phyloP scores from a whole-genome alignment of 257 asterid genomes.

The Solanum dulcamara region DNA sequence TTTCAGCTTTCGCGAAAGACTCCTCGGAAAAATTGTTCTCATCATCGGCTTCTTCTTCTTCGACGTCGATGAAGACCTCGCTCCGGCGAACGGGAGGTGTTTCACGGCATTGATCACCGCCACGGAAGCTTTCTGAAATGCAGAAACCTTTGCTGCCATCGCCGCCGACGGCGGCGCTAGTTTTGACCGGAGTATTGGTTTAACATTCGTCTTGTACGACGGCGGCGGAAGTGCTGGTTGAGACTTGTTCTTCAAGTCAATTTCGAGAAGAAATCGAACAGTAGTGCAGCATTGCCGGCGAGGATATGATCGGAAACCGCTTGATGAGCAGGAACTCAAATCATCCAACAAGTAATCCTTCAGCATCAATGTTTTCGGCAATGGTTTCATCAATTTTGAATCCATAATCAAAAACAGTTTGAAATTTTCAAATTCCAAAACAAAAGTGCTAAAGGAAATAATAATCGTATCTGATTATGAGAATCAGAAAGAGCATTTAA shows the following conservation, averaged over 20 bases:
- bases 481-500: slow-evolving; percentile 7
- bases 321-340: slow-evolving; percentile 37
- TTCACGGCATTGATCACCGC: slow-evolving; percentile 53
- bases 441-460: background rate
- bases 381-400: background rate
- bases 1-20: slow-evolving; percentile 33
- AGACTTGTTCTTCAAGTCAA: slow-evolving; percentile 14
- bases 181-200: slow-evolving; percentile 2
- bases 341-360: slow-evolving; percentile 40
- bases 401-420: background rate
- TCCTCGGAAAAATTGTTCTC: slow-evolving; percentile 27
- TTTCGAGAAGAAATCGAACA: slow-evolving; percentile 27
- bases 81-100: slow-evolving; percentile 31
- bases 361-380: slow-evolving; percentile 18
- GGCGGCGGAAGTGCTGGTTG: background rate
- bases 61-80: background rate
- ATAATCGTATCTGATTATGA: background rate
- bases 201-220: background rate
- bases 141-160: slow-evolving; percentile 9
- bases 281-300: slow-evolving; percentile 28
- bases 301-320: slow-evolving; percentile 36
- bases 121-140: slow-evolving; percentile 28
- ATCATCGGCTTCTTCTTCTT: slow-evolving; percentile 9
- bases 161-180: background rate
- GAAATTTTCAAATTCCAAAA: background rate